Percentiles rank a stretch among this genome's conserved stretches.
Evolutionary conservation across 2,329 filamentous ascomycete species (phyloP).

Genomic region (Paracoccidioides brasiliensis): DNA sequence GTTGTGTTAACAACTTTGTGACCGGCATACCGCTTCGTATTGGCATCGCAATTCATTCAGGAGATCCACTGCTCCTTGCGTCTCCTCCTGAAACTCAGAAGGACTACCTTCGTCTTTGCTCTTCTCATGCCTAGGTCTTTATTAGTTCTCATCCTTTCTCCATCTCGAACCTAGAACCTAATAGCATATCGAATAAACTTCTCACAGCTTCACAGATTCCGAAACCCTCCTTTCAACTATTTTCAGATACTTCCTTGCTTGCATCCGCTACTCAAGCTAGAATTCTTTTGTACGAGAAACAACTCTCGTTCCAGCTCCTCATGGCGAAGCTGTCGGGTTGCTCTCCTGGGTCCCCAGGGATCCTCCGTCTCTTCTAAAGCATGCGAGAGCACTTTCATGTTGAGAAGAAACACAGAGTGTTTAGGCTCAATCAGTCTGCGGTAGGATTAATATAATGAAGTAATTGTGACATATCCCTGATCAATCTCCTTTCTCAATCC

Average conservation of each 20-base stretch:
- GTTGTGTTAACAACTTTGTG: background rate
- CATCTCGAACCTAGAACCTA: background rate
- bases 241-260: conserved; percentile 61
- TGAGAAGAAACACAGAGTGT: background rate
- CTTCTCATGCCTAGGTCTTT: conserved; percentile 32
- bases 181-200: background rate
- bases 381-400: conserved; percentile 39
- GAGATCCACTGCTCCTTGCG: conserved; percentile 55
- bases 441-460: background rate
- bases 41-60: conserved; percentile 55
- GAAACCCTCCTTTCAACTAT: conserved; percentile 54
- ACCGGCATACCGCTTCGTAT: conserved; percentile 44
- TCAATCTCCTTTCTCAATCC: conserved; percentile 40
- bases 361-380: conserved; percentile 47
- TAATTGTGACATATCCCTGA: conserved; percentile 36
- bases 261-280: conserved; percentile 60
- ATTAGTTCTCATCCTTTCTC: background rate
- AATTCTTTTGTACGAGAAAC: conserved; percentile 60
- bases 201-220: conserved; percentile 32
- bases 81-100: conserved; percentile 49
- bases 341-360: conserved; percentile 44
- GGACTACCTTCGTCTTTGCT: conserved; percentile 44
- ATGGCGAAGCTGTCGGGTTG: conserved; percentile 49
- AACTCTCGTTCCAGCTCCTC: conserved; percentile 49
- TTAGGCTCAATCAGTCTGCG: background rate